Conservation (phyloP, 495 filamentous ascomycete species). For the Talaromyces thailandensis region DNA sequence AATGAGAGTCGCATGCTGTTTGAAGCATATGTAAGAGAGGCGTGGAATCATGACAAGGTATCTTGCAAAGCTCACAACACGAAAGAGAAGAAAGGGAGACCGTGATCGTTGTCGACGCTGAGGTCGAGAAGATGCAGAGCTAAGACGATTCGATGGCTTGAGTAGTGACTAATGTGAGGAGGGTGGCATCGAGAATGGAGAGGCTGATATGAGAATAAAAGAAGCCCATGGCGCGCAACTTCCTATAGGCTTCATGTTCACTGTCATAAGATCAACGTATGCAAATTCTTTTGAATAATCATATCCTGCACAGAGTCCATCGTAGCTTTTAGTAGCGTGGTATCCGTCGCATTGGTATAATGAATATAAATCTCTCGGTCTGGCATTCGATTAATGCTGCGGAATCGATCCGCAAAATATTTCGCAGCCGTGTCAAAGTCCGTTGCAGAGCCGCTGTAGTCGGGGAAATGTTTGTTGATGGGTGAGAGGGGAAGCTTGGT, state of each 20-base stretch:
- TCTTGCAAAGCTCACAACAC: constrained; percentile 6
- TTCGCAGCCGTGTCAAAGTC: constrained; percentile 57
- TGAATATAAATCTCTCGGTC: constrained; percentile 89
- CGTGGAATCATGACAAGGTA: constrained; percentile 7
- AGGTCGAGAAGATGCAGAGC: constrained; percentile 7
- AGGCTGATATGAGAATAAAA: background rate
- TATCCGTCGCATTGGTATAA: constrained; percentile 92
- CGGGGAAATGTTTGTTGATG: constrained; percentile 86
- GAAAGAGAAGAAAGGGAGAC: constrained; percentile 7
- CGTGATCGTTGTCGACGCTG: background rate
- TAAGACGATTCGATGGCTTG: background rate
- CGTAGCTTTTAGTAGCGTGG: constrained; percentile 90
- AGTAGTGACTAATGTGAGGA: background rate
- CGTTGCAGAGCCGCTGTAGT: constrained; percentile 58
- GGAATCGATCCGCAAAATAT: constrained; percentile 88
- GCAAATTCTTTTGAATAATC: constrained; percentile 97
- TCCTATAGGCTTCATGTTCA: background rate
- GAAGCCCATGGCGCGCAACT: background rate
- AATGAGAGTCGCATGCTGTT: constrained; percentile 2
- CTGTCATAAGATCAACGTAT: constrained; percentile 82
- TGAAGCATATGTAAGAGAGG: background rate
- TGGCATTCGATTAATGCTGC: constrained; percentile 73
- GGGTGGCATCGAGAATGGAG: background rate
- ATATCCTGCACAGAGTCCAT: constrained; percentile 98
- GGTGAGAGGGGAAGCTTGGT: constrained; percentile 74